Evolutionary conservation across 2,329 filamentous ascomycete genomes (phyloP), one percentile per base, ranked within the genome.

Genomic region (Gaeumannomyces sp.): DNA sequence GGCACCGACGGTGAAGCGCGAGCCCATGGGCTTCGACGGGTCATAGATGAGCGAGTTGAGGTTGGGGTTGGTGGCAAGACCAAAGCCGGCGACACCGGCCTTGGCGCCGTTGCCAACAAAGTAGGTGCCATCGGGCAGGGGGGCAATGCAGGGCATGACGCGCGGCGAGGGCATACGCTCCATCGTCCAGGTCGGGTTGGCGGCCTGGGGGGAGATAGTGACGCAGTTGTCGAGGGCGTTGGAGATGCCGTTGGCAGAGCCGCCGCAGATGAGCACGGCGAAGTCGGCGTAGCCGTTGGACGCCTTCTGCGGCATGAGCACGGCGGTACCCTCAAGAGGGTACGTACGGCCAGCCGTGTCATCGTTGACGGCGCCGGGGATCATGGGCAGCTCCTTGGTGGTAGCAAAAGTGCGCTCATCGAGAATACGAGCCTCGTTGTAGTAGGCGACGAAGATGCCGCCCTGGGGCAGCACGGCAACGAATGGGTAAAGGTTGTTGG

Each of bases 151-250:
- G 0, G 79, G 72, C 68, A 85, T 79, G 59, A 85, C 83, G 65
- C 83, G 80, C 65, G 78, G 76, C 2, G 81, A 84, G 27, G 83
- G 83, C 83, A 86, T 85, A 64, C 83, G 79, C 73, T 86, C 84
- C 60, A 86, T 77, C 1, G 75, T 78, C 84, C 84, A 87, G n/a
- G 77, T 69, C 0, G 82, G 75, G 38, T 76, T 73, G 8, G 76
- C 69, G 6, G 73, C 77, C 65, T 86, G 83, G 0, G 84, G 85
- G 25, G 78, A 72, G 25, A 80, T 84, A 29, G 80, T 80, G 29
- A 85, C 79, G 72, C 84, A 87, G 73, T 86, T 86, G 72, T 86
- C 84, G n/a, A 86, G 73, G 3, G 81, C 83, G 68, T 80, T 76
- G 27, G 74, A 77, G 2, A 77, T 77, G n/a, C 78, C 79, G 1